A percentile compares a stretch with the other conserved stretches of the same genome.
phyloP scores from a whole-genome alignment of 1,284 basidiomycete genomes.

The Rhizoctonia solani region DNA sequence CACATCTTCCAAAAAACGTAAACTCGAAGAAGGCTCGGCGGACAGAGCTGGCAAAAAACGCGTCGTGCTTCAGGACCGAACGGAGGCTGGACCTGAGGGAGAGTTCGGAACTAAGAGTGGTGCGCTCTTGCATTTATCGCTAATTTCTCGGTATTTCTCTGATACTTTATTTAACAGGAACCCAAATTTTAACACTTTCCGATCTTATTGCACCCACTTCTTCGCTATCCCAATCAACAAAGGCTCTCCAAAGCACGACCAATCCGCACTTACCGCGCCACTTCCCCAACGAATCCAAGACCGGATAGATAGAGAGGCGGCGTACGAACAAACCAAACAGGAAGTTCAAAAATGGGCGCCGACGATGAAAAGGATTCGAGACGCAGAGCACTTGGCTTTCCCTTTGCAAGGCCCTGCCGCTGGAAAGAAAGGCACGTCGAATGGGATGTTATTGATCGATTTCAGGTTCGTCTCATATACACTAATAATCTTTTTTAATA shows the following conservation, averaged over 20 bases:
- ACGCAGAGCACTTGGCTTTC: slow-evolving; percentile 92
- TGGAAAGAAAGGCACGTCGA: slow-evolving; percentile 57
- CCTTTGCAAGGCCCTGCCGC: slow-evolving; percentile 75
- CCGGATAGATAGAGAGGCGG: slow-evolving; percentile 88
- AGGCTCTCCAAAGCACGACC: slow-evolving; percentile 57
- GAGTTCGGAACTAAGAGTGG: slow-evolving; percentile 61
- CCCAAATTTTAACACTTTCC: slow-evolving; percentile 60
- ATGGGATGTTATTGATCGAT: slow-evolving; percentile 76
- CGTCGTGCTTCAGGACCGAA: slow-evolving; percentile 68
- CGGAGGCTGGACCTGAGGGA: slow-evolving; percentile 74
- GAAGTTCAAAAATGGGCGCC: slow-evolving; percentile 94
- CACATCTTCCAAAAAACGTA: slow-evolving; percentile 67
- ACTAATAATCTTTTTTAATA: neutral
- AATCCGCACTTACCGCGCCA: slow-evolving; percentile 74
- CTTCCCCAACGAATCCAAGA: slow-evolving; percentile 87
- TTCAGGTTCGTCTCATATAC: slow-evolving; percentile 58
- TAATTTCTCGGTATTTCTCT: neutral
- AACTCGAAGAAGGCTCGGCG: slow-evolving; percentile 51
- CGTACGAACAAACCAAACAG: slow-evolving; percentile 89
- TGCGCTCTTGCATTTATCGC: slow-evolving; percentile 50
- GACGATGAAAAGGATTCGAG: slow-evolving; percentile 79
- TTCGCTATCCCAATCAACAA: slow-evolving; percentile 68
- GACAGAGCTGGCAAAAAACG: slow-evolving; percentile 54
- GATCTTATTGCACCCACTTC: slow-evolving; percentile 43
- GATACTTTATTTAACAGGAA: slow-evolving; percentile 37